phyloP scores from a whole-genome alignment of 441 rosid genomes.

The Theobroma grandiflorum region DNA sequence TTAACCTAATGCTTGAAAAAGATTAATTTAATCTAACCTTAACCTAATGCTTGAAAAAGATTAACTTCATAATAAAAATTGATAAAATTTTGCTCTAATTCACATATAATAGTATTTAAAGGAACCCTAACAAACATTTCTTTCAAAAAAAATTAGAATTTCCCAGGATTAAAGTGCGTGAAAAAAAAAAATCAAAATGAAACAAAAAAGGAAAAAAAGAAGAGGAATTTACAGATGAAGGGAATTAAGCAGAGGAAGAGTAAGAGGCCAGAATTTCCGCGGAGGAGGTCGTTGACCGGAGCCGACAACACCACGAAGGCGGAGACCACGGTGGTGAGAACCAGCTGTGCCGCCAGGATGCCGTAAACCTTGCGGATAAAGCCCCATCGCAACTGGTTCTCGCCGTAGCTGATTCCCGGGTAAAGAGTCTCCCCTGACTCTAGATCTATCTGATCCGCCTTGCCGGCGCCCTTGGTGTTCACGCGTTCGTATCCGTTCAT shows the following conservation, averaged over 20 bases:
- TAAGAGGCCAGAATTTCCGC: constrained; percentile 75
- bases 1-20: background rate
- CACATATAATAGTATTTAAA: background rate
- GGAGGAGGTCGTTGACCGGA: constrained; percentile 75
- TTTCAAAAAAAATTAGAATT: background rate
- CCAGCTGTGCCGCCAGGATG: constrained; percentile 77
- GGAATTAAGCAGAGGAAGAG: constrained; percentile 77
- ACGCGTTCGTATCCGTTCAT: constrained; percentile 66
- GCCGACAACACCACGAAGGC: constrained; percentile 67
- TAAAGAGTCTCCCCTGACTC: constrained; percentile 80
- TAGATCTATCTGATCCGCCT: constrained; percentile 60
- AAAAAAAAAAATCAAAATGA: background rate
- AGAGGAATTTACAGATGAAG: constrained; percentile 55
- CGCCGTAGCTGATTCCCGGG: constrained; percentile 81
- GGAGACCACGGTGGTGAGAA: constrained; percentile 82
- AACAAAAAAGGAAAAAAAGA: background rate
- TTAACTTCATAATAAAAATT: background rate
- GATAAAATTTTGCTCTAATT: background rate
- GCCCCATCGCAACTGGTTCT: constrained; percentile 93
- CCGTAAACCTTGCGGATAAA: constrained; percentile 91
- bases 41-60: background rate
- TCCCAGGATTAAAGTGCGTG: background rate
- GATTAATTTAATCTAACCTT: background rate
- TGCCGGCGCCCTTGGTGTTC: constrained; percentile 43
- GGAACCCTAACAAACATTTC: background rate